phyloP scores from a whole-genome alignment of 2,329 filamentous ascomycete genomes.

The Alternaria gaisen region DNA sequence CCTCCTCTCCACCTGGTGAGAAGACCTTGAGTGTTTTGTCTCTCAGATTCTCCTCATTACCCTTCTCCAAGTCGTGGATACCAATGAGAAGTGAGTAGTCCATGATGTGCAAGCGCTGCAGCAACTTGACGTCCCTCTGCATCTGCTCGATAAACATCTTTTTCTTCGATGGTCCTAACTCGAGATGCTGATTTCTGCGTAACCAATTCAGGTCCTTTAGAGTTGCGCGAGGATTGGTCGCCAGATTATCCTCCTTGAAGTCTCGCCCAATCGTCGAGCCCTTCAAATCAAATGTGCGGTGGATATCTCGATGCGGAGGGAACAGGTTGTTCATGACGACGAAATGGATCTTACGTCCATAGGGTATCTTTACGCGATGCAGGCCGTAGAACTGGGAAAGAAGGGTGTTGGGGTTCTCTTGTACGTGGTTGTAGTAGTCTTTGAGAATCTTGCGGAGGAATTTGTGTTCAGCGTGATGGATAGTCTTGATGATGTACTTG shows the following conservation, averaged over 20 bases:
- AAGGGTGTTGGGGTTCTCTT: constrained; percentile 92
- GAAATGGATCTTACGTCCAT: constrained; percentile 98
- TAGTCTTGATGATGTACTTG: constrained; percentile 99
- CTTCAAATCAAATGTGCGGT: constrained; percentile 96
- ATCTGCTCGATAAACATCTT: constrained; percentile 88
- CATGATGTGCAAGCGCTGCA: constrained; percentile 95
- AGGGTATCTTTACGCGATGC: constrained; percentile 97
- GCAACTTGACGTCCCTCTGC: constrained; percentile 81
- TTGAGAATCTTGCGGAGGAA: constrained; percentile 83
- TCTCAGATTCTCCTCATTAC: constrained; percentile 93
- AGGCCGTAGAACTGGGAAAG: constrained; percentile 98
- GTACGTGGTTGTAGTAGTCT: constrained; percentile 93
- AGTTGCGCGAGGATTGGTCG: constrained; percentile 88
- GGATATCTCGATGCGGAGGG: constrained; percentile 95
- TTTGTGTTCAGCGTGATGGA: constrained; percentile 93
- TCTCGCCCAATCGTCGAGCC: constrained; percentile 94
- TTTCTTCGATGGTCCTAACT: constrained; percentile 90
- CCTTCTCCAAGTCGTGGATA: constrained; percentile 87
- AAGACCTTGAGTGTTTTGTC: constrained; percentile 93
- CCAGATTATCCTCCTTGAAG: constrained; percentile 86
- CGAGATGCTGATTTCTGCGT: constrained; percentile 81
- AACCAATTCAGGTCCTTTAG: constrained; percentile 98
- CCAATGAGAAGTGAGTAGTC: constrained; percentile 96
- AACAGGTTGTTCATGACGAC: constrained; percentile 99
- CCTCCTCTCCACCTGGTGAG: constrained; percentile 78